Base-by-base conservation (phyloP, 768 basidiomycete genomes). In the Nidularia pulvinata region DNA sequence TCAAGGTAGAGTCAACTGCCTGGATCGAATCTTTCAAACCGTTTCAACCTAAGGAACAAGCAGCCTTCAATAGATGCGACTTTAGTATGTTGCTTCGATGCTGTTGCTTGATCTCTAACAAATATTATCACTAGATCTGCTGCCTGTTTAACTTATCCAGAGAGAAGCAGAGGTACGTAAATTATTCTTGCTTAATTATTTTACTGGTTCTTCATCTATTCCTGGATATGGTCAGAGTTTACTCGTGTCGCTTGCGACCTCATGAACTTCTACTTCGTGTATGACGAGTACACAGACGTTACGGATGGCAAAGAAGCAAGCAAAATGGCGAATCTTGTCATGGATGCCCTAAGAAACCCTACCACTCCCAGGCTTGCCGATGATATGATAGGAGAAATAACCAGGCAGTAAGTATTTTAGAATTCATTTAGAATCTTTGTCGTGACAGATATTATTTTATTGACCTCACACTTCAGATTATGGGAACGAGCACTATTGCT, bases 91-190 rank as follows among this genome's bases (percentile, higher is more conserved):
- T 48, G 6, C 10, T 30, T 34, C 33, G 7, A 42, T 11, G 16
- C 4, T 42, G 3, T 16, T 16, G 11, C 37, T 11, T 11, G 37
- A 16, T 42, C 37, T 11, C 45, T 14, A 14, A n/a, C 22, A 46
- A n/a, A 42, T 42, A 11, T 42, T 42, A 25, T 30, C 2, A n/a
- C n/a, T 46, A 59, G 61, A 57, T 43, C 53, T 61, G n/a, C 58
- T 3, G 58, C 58, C 16, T 57, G 54, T 39, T 48, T 62, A 25
- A 59, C 61, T 4, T 62, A 62, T 48, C 57, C 61, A 6, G 53
- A 52, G 32, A 53, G 61, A 33, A 42, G 50, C 35, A 49, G 52
- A 52, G 58, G 58, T 55, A 50, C 4, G 35, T 34, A 11, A 19
- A 1, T 32, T n/a, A 35, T 51, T 11, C 19, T 37, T 25, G 7